phyloP scores from a whole-genome alignment of 257 asterid genomes.

The Mentha longifolia region DNA sequence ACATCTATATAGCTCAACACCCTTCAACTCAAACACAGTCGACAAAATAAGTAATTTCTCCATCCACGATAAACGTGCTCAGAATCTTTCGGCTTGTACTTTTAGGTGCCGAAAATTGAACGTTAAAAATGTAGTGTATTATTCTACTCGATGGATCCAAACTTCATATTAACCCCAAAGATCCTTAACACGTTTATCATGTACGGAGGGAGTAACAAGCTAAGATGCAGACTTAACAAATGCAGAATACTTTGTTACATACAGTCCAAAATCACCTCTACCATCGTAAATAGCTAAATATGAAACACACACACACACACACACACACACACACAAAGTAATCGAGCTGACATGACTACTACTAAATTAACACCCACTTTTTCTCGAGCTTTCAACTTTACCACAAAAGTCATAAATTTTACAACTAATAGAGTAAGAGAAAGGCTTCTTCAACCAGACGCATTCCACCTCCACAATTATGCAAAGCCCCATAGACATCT shows the following conservation, averaged over 20 bases:
- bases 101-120: too few relatives aligned
- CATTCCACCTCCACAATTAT: slow-evolving; percentile 1
- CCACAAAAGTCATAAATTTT: slow-evolving; percentile 5
- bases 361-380: neutral
- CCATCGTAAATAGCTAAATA: neutral
- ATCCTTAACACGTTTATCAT: too few relatives aligned
- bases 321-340: neutral
- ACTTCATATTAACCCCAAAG: too few relatives aligned
- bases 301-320: neutral
- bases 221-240: neutral
- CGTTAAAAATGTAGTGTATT: too few relatives aligned
- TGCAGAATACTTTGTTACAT: neutral
- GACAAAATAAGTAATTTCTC: too few relatives aligned
- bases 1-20: neutral
- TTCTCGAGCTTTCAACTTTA: neutral
- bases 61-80: too few relatives aligned
- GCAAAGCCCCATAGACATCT: neutral
- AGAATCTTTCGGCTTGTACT: too few relatives aligned
- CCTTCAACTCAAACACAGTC: neutral
- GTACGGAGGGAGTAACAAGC: too few relatives aligned
- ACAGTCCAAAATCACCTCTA: neutral
- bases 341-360: neutral
- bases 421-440: neutral
- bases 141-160: too few relatives aligned
- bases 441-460: slow-evolving; percentile 2